Evolutionary conservation across 768 basidiomycete genomes (phyloP).

Genomic region (Pleurotus djamor): DNA sequence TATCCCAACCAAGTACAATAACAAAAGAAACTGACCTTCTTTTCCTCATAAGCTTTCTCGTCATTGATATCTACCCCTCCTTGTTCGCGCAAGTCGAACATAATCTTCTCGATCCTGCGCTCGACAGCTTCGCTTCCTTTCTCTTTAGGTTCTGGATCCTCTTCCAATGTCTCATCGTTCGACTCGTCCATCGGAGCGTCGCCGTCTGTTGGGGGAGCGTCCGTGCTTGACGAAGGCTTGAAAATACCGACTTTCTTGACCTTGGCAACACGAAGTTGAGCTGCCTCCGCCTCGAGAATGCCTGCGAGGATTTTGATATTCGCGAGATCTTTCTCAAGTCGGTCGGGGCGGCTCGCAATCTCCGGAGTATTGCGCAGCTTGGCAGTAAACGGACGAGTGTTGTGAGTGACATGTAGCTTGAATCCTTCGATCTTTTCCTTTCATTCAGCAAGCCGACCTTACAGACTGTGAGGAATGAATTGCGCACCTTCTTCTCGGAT

Average conservation of each 20-base stretch:
- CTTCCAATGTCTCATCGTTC: constrained; percentile 40
- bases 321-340: constrained; percentile 78
- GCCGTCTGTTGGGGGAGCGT: constrained; percentile 24
- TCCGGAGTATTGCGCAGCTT: constrained; percentile 81
- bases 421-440: constrained; percentile 83
- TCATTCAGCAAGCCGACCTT: constrained; percentile 5
- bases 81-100: constrained; percentile 68
- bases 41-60: constrained; percentile 62
- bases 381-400: constrained; percentile 73
- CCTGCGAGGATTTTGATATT: constrained; percentile 72
- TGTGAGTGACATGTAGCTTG: constrained; percentile 88
- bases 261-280: constrained; percentile 44
- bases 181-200: constrained; percentile 27
- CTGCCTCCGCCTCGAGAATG: constrained; percentile 72
- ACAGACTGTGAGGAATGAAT: background rate
- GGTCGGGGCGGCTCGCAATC: constrained; percentile 74
- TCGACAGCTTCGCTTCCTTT: constrained; percentile 80
- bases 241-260: constrained; percentile 20
- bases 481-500: constrained; percentile 78
- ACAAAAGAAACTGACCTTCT: constrained; percentile 53
- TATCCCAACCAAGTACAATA: constrained; percentile 4
- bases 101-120: constrained; percentile 73
- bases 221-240: constrained; percentile 14
- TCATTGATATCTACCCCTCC: constrained; percentile 56
- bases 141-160: constrained; percentile 57